Percentiles rank a stretch among this genome's conserved stretches.
Conservation (phyloP, 495 filamentous ascomycete genomes). For the Baudoinia panamericana region DNA sequence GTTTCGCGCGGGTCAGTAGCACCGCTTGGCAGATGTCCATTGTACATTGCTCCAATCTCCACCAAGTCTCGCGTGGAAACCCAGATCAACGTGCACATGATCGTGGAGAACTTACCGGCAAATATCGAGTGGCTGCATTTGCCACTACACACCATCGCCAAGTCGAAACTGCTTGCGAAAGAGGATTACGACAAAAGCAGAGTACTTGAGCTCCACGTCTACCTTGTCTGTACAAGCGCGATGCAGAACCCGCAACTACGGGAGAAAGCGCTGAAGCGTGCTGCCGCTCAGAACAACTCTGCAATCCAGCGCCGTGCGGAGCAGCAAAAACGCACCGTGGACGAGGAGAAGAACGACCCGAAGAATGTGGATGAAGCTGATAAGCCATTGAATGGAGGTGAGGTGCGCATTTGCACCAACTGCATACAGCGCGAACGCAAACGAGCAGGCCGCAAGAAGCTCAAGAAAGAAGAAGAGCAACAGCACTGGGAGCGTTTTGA, state of each 20-base stretch:
- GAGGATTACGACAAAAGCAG: conserved; percentile 47
- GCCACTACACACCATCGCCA: conserved; percentile 77
- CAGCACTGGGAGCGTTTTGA: conserved; percentile 68
- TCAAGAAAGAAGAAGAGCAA: conserved; percentile 74
- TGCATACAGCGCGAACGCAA: conserved; percentile 82
- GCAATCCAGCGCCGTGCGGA: conserved; percentile 31
- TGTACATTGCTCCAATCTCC: conserved; percentile 47
- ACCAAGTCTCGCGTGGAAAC: conserved; percentile 89
- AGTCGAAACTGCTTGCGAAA: conserved; percentile 72
- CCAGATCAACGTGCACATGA: conserved; percentile 72
- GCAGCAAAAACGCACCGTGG: conserved; percentile 22
- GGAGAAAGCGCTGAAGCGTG: conserved; percentile 53
- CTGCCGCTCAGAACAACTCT: conserved; percentile 30
- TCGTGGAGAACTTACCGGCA: conserved; percentile 54
- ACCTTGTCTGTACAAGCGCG: conserved; percentile 83
- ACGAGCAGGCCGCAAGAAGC: conserved; percentile 75
- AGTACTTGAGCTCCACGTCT: conserved; percentile 66
- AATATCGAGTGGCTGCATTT: conserved; percentile 71
- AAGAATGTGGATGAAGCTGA: conserved; percentile 39
- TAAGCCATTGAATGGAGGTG: conserved; percentile 66
- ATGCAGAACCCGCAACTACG: conserved; percentile 59
- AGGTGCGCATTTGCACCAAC: conserved; percentile 70
- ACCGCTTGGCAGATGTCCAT: conserved; percentile 30
- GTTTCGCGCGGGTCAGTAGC: conserved; percentile 2
- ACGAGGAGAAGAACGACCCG: conserved; percentile 15